Percentiles rank a stretch among this genome's conserved stretches.
Conservation (phyloP, 805 yeast genomes). For the Jamesozyma jinghongensis region DNA sequence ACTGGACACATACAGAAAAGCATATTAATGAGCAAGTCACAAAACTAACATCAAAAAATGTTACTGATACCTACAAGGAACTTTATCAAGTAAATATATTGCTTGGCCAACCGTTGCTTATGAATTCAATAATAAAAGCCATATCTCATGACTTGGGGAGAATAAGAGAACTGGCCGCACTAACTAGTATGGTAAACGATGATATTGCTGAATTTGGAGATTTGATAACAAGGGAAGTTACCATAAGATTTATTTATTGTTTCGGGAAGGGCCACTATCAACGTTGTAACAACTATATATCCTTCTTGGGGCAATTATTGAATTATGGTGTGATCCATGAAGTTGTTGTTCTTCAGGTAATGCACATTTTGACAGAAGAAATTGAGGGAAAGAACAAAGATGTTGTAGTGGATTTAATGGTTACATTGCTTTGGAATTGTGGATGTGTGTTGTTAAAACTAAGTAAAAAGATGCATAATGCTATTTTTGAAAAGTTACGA, state of each 20-base stretch:
- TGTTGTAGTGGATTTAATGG: slow-evolving; percentile 43
- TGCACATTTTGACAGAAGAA: slow-evolving; percentile 32
- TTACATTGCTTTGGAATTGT: slow-evolving; percentile 39
- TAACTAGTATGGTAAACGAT: not conserved
- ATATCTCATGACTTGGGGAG: not conserved
- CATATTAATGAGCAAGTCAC: slow-evolving; percentile 42
- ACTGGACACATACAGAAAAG: slow-evolving; percentile 47
- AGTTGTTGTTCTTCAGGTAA: slow-evolving; percentile 42
- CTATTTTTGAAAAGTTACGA: slow-evolving; percentile 52
- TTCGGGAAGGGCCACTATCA: not conserved
- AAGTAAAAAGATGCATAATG: slow-evolving; percentile 38
- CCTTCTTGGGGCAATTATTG: slow-evolving; percentile 30
- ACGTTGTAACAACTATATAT: not conserved
- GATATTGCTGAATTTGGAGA: slow-evolving; percentile 29
- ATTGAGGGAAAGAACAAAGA: slow-evolving; percentile 26
- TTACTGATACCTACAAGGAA: slow-evolving; percentile 39
- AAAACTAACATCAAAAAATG: slow-evolving; percentile 30
- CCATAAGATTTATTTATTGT: slow-evolving; percentile 1
- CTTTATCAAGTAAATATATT: slow-evolving; percentile 50
- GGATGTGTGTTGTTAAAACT: slow-evolving; percentile 43
- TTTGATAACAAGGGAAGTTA: not conserved
- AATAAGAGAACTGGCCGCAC: not conserved
- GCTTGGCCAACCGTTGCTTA: slow-evolving; percentile 54
- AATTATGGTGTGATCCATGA: slow-evolving; percentile 55
- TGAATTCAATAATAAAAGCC: slow-evolving; percentile 37